Evolutionary conservation across 1,284 basidiomycete species (phyloP), one percentile per base, ranked within the genome.

Genomic region (Sphaerobolus stellatus): DNA sequence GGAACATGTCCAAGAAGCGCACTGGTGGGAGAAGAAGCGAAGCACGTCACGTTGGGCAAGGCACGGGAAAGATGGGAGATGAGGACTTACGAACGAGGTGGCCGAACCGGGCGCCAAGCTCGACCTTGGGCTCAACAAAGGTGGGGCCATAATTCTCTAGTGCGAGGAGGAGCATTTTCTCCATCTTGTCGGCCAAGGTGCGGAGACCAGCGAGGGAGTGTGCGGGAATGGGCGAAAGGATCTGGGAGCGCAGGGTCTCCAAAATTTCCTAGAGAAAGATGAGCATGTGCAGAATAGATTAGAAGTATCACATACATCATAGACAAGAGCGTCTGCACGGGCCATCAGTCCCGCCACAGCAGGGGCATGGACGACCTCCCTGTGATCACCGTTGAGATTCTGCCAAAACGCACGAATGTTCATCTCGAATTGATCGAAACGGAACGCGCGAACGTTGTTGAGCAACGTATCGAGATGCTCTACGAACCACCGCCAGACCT

Each of bases 41-140:
- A n/a, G n/a, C n/a, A n/a, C n/a, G n/a, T n/a, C n/a, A n/a, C n/a
- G n/a, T n/a, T n/a, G n/a, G n/a, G n/a, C n/a, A n/a, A n/a, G 44
- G 60, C 31, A 52, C 55, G 41, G 44, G 56, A 50, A 52, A 29
- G 40, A 58, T 55, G 31, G 54, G 50, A 47, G n/a, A 18, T 40
- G 30, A 34, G 25, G 20, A 86, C 89, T 75, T 63, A 91, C 90
- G 80, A 68, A 93, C 88, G 58, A 93, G 81, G 67, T 93, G 90
- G 5, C 90, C 91, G 66, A 93, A 93, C 48, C 90, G 85, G 44
- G 90, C 91, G 28, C 91, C 91, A 52, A 93, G 74, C 65, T 93
- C 90, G 27, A 93, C 90, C 68, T 93, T 93, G 48, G 90, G 90
- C 67, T 92, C 90, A 45, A 92, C 88, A 70, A 93, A 93, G n/a